Evolutionary conservation across 169 alveolate species (phyloP).

Genomic region (Plasmodium adleri): DNA sequence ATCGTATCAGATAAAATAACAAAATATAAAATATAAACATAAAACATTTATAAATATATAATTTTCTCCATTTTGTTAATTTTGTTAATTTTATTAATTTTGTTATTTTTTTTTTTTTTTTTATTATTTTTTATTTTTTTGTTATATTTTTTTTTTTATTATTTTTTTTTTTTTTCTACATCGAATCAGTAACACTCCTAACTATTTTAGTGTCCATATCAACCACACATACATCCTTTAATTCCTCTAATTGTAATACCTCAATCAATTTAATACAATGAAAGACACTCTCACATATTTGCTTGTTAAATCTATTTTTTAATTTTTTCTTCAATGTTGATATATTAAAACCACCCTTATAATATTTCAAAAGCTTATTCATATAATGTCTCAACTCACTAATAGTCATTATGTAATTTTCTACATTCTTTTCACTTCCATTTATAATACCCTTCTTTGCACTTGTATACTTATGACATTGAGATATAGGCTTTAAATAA

Average conservation of each 20-base stretch:
- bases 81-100: no score
- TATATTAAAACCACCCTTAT: conserved; percentile 78
- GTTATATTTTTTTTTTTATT: no score
- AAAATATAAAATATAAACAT: neutral
- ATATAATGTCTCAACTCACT: conserved; percentile 73
- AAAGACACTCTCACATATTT: conserved; percentile 80
- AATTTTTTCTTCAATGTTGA: conserved; percentile 79
- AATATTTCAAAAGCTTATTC: conserved; percentile 36
- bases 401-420: conserved; percentile 72
- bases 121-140: neutral
- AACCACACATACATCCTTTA: conserved; percentile 71
- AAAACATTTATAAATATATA: conserved; percentile 1
- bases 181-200: neutral
- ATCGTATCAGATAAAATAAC: no score
- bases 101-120: neutral
- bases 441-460: conserved; percentile 75
- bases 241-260: conserved; percentile 62
- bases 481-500: conserved; percentile 77
- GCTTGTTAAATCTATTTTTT: conserved; percentile 69
- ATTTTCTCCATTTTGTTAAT: neutral
- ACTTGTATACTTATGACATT: conserved; percentile 68
- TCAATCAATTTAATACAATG: conserved; percentile 80
- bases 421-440: neutral
- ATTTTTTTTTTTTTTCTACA: neutral
- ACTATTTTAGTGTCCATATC: conserved; percentile 54